Evolutionary conservation across 768 basidiomycete genomes (phyloP).

Genomic region (Pisolithus marmoratus): DNA sequence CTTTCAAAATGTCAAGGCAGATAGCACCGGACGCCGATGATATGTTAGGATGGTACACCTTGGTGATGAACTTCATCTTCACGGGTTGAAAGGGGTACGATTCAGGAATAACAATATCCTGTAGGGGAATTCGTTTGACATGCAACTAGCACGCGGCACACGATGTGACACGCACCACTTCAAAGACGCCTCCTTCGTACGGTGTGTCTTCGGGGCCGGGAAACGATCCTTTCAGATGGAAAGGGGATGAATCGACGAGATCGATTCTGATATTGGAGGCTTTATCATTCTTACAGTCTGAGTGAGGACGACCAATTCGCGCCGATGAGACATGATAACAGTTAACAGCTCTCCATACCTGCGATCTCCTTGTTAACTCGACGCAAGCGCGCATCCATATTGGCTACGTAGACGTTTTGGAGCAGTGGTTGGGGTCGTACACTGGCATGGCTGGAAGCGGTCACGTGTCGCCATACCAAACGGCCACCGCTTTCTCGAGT

Average conservation of each 20-base stretch:
- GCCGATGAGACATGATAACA: not conserved
- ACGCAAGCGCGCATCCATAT: slow-evolving; percentile 83
- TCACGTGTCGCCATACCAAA: too few relatives aligned
- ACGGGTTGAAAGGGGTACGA: slow-evolving; percentile 90
- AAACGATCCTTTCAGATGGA: slow-evolving; percentile 89
- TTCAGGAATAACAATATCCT: slow-evolving; percentile 93
- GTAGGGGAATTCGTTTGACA: slow-evolving; percentile 2
- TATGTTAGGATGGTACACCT: slow-evolving; percentile 94
- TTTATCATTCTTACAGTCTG: slow-evolving; percentile 96
- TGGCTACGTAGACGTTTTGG: not conserved
- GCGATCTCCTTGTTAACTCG: slow-evolving; percentile 93
- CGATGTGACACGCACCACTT: slow-evolving; percentile 60
- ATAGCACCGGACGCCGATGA: slow-evolving; percentile 93
- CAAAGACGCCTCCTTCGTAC: slow-evolving; percentile 86
- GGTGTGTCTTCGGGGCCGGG: slow-evolving; percentile 90
- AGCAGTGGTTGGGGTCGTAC: not conserved
- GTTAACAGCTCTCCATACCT: slow-evolving; percentile 39
- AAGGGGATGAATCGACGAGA: slow-evolving; percentile 83
- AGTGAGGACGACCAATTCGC: slow-evolving; percentile 7
- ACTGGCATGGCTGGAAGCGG: too few relatives aligned
- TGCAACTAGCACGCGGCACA: slow-evolving; percentile 1
- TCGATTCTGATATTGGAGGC: slow-evolving; percentile 82
- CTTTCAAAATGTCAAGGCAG: slow-evolving; percentile 81
- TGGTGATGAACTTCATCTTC: slow-evolving; percentile 98
- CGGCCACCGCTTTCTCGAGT: too few relatives aligned